phyloP scores from a whole-genome alignment of 495 filamentous ascomycete species.

The Xylona heveae region DNA sequence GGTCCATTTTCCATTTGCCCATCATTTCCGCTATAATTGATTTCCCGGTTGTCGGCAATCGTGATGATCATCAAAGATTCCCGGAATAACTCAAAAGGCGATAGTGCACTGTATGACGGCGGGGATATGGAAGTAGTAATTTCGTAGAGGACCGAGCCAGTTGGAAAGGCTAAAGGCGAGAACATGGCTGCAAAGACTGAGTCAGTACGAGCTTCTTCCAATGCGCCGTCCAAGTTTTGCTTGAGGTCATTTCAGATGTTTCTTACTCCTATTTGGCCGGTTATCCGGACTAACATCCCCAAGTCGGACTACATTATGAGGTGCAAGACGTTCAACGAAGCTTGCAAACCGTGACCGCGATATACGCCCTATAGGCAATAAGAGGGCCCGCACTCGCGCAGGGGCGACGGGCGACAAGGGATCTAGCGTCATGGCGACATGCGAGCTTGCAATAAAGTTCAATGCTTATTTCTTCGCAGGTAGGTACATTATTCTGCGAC shows the following conservation, averaged over 20 bases:
- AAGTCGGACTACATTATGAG: constrained; percentile 66
- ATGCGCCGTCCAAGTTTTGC: background rate
- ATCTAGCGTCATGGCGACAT: constrained; percentile 61
- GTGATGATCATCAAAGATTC: constrained; percentile 65
- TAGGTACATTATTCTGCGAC: too few relatives aligned
- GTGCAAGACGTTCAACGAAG: constrained; percentile 57
- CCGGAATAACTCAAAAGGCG: constrained; percentile 68
- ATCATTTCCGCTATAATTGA: constrained; percentile 8
- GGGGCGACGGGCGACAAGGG: constrained; percentile 74
- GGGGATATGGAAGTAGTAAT: constrained; percentile 60
- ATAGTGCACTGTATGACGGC: constrained; percentile 52
- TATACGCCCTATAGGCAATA: constrained; percentile 72
- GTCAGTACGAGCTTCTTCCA: background rate
- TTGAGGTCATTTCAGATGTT: background rate
- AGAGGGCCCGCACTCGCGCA: constrained; percentile 62
- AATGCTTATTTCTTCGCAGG: too few relatives aligned
- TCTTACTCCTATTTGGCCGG: constrained; percentile 71
- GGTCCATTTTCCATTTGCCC: constrained; percentile 4
- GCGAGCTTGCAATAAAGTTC: too few relatives aligned
- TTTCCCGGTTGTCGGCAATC: constrained; percentile 39
- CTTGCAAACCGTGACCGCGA: constrained; percentile 56
- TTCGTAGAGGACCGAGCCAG: constrained; percentile 77
- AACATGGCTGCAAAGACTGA: constrained; percentile 53
- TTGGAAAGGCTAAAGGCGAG: constrained; percentile 78
- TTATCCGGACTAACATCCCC: constrained; percentile 80